phyloP scores from a whole-genome alignment of 176 grass and related monocot genomes.

The Oryza longistaminata region DNA sequence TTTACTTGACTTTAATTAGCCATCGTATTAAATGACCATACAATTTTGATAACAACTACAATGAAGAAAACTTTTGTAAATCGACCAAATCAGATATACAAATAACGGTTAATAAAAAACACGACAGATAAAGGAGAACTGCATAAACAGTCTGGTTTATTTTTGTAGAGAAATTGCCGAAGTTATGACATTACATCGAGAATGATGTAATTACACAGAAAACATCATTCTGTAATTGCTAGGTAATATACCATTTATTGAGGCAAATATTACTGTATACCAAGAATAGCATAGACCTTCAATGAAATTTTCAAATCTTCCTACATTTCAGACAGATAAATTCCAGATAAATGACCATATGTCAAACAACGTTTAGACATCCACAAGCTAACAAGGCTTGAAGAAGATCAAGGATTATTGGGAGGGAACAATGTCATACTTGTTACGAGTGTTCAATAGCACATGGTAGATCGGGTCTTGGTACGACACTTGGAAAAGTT shows the following conservation, averaged over 20 bases:
- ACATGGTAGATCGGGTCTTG: conserved; percentile 71
- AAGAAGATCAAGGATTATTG: conserved; percentile 48
- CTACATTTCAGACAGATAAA: conserved; percentile 52
- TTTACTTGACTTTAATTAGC: neutral
- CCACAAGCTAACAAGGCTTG: conserved; percentile 6
- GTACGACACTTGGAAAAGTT: conserved; percentile 64
- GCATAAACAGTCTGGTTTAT: neutral
- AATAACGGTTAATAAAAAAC: neutral
- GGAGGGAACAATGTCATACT: conserved; percentile 48
- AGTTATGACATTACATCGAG: neutral
- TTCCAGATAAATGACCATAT: conserved; percentile 9
- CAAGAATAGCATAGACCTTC: conserved; percentile 13
- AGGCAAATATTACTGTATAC: neutral
- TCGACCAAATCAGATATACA: conserved; percentile 22
- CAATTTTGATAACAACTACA: neutral
- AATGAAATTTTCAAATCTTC: conserved; percentile 48
- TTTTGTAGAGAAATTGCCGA: conserved; percentile 8
- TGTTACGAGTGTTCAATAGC: conserved; percentile 61
- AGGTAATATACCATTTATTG: conserved; percentile 19
- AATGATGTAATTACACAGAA: neutral
- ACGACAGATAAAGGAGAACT: neutral
- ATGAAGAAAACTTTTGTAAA: neutral
- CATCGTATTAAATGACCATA: neutral
- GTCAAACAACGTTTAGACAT: conserved; percentile 15
- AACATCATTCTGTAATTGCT: conserved; percentile 1